Evolutionary conservation across 306 rosid species (phyloP).

Genomic region (Cucurbita maxima): DNA sequence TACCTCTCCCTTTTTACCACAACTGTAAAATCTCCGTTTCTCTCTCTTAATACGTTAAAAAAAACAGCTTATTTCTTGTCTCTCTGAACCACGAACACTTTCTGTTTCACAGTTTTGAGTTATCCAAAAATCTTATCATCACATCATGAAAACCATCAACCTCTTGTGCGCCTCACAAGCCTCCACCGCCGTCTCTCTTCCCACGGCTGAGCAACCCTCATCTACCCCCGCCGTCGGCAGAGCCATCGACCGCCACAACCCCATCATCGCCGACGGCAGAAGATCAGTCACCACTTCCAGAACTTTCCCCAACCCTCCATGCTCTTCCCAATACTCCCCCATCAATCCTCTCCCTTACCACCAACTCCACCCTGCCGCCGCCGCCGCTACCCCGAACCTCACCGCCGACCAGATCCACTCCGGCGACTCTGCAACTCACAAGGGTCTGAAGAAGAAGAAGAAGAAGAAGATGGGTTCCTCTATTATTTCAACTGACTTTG

Average conservation of each 20-base stretch:
- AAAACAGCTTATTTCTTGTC: no score
- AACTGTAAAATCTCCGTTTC: no score
- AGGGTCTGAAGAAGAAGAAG: background rate
- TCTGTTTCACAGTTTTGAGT: no score
- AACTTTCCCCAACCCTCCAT: slow-evolving; percentile 15
- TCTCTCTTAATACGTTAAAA: no score
- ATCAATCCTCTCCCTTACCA: slow-evolving; percentile 29
- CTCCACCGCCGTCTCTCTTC: slow-evolving; percentile 48
- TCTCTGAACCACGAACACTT: no score
- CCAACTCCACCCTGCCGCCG: slow-evolving; percentile 13
- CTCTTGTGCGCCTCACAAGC: slow-evolving; percentile 87
- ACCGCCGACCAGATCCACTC: slow-evolving; percentile 11
- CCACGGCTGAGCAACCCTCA: slow-evolving; percentile 19
- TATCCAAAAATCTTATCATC: slow-evolving; percentile 16
- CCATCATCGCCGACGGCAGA: slow-evolving; percentile 51
- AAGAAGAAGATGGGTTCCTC: slow-evolving; percentile 14
- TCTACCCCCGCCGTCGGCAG: slow-evolving; percentile 42
- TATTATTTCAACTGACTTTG: slow-evolving; percentile 8
- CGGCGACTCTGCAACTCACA: slow-evolving; percentile 8
- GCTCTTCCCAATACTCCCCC: slow-evolving; percentile 23
- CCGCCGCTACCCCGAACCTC: slow-evolving; percentile 10
- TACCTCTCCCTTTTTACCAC: no score
- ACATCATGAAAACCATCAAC: slow-evolving; percentile 46
- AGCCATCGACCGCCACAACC: slow-evolving; percentile 88
- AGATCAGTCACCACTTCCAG: slow-evolving; percentile 2